These are phyloP conservation scores for Metschnikowia peoriensis DNA, from an alignment of 805 yeast genomes.

Conservation along the genomic window DNA sequence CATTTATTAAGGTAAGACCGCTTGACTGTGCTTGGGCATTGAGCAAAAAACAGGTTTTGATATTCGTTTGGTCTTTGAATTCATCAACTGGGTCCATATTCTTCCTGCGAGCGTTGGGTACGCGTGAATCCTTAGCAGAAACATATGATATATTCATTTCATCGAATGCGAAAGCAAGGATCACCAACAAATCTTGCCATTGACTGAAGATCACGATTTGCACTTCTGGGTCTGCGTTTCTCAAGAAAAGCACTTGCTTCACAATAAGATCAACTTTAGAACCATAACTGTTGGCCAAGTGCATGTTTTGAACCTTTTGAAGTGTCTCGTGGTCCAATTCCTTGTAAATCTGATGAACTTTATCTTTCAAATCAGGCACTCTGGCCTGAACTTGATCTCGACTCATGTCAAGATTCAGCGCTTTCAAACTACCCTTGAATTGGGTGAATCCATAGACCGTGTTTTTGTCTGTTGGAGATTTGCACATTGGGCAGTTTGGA, in stretches of 20 bases:
- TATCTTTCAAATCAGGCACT: constrained; percentile 1
- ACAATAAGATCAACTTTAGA: constrained; percentile 84
- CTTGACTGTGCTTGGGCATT: constrained; percentile 87
- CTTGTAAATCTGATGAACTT: constrained; percentile 35
- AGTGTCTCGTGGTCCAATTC: constrained; percentile 43
- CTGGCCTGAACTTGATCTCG: neutral
- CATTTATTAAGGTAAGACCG: constrained; percentile 87
- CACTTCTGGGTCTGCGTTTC: constrained; percentile 53
- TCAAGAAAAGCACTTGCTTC: constrained; percentile 65
- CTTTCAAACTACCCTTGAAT: constrained; percentile 50
- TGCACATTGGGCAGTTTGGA: constrained; percentile 79
- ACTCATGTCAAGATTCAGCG: constrained; percentile 39
- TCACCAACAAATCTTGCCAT: constrained; percentile 71
- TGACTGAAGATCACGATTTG: constrained; percentile 90
- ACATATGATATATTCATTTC: constrained; percentile 56
- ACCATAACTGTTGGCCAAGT: constrained; percentile 54
- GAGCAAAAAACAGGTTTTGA: constrained; percentile 78
- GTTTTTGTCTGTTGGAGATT: constrained; percentile 42
- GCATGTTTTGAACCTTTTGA: constrained; percentile 40
- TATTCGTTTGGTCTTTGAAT: constrained; percentile 56
- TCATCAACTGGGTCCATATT: constrained; percentile 38
- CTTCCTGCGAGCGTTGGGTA: constrained; percentile 3
- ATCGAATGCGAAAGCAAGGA: constrained; percentile 64
- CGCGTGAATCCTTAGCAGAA: constrained; percentile 47
- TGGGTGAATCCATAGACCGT: constrained; percentile 72